Conservation (phyloP, 2,329 filamentous ascomycete species). For the Clarireedia sp. region DNA sequence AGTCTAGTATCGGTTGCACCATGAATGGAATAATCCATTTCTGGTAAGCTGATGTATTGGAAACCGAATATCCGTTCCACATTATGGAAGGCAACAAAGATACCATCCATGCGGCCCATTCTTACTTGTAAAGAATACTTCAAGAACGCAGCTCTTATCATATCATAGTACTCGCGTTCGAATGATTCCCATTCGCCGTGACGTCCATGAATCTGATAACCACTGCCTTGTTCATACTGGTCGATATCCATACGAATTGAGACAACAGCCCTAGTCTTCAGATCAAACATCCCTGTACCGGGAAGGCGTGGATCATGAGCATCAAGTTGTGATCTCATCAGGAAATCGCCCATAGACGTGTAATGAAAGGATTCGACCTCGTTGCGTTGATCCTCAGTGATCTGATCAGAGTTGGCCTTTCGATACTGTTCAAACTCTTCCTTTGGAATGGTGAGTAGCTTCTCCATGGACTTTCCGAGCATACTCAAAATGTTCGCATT, state of each 20-base stretch:
- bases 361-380: slow-evolving; percentile 80
- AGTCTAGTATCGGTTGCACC: slow-evolving; percentile 58
- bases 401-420: slow-evolving; percentile 55
- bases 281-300: slow-evolving; percentile 87
- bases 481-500: slow-evolving; percentile 78
- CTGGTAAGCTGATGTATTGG: slow-evolving; percentile 78
- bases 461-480: slow-evolving; percentile 94
- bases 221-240: slow-evolving; percentile 65
- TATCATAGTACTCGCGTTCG: slow-evolving; percentile 92
- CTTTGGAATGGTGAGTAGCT: slow-evolving; percentile 76
- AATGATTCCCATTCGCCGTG: slow-evolving; percentile 83
- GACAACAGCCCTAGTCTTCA: slow-evolving; percentile 90
- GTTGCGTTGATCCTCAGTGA: slow-evolving; percentile 63
- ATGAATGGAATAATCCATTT: slow-evolving; percentile 90
- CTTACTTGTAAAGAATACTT: slow-evolving; percentile 96
- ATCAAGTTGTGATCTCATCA: slow-evolving; percentile 93
- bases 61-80: slow-evolving; percentile 94
- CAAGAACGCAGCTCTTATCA: slow-evolving; percentile 88
- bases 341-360: slow-evolving; percentile 74
- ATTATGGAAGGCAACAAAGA: slow-evolving; percentile 96
- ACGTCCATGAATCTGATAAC: slow-evolving; percentile 75
- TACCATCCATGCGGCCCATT: slow-evolving; percentile 97
- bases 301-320: slow-evolving; percentile 80
- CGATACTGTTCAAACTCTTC: slow-evolving; percentile 82
- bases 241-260: slow-evolving; percentile 80